Percentiles rank a stretch among this genome's conserved stretches.
Evolutionary conservation across 176 grass and related monocot genomes (phyloP).

Genomic region (Ensete ventricosum): DNA sequence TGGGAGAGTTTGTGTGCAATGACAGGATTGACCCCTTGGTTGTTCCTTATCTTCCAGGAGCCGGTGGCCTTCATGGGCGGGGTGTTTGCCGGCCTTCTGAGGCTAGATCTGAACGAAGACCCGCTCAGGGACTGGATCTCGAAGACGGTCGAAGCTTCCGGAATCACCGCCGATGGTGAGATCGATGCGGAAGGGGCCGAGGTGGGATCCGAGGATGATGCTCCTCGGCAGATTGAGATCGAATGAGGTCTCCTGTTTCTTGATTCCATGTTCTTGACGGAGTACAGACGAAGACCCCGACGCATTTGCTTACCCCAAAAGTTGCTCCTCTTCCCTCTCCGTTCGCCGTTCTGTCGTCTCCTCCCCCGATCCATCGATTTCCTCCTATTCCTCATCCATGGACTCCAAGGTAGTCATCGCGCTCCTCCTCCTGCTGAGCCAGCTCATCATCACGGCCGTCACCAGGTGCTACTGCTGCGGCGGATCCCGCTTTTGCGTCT

Average conservation of each 20-base stretch:
- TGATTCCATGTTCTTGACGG: not conserved
- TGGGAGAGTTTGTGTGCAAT: not conserved
- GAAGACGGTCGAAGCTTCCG: conserved; percentile 65
- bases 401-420: conserved; percentile 45
- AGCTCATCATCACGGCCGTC: conserved; percentile 46
- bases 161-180: conserved; percentile 43
- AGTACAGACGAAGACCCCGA: no score
- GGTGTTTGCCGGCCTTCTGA: conserved; percentile 78
- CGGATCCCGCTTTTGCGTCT: conserved; percentile 59
- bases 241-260: conserved; percentile 41
- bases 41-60: conserved; percentile 39
- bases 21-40: not conserved
- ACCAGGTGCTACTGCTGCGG: conserved; percentile 91
- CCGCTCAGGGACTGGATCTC: conserved; percentile 89
- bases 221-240: conserved; percentile 80
- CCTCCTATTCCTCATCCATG: conserved; percentile 28
- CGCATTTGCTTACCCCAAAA: no score
- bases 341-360: not conserved
- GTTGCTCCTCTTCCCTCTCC: not conserved
- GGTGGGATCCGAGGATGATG: conserved; percentile 40
- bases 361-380: not conserved
- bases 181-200: conserved; percentile 25
- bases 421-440: conserved; percentile 56
- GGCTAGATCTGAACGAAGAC: conserved; percentile 93
- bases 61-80: conserved; percentile 94